These are phyloP conservation scores for Penicillium polonicum DNA, from an alignment of 2,329 filamentous ascomycete species.

Conservation along the genomic window DNA sequence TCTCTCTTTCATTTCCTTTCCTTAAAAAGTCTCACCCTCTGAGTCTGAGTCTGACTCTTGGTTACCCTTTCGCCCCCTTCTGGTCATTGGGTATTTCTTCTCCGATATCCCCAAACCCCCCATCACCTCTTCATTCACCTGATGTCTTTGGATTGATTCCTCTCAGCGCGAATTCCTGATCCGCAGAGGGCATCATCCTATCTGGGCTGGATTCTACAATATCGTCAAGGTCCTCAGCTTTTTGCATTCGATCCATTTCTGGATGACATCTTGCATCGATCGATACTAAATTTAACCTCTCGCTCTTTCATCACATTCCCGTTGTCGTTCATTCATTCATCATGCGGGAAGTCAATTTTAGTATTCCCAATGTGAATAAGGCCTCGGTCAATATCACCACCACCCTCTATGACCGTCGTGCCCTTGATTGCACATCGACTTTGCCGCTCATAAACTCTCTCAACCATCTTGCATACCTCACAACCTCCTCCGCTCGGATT, in stretches of 20 bases:
- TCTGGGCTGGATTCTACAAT: conserved; percentile 16
- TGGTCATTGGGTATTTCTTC: conserved; percentile 5
- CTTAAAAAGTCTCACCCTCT: neutral
- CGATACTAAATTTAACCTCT: conserved; percentile 4
- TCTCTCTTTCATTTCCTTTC: conserved; percentile 6
- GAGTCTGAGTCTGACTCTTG: neutral
- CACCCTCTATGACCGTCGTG: conserved; percentile 93
- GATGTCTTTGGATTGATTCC: conserved; percentile 22
- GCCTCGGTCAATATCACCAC: conserved; percentile 98
- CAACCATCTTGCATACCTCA: conserved; percentile 97
- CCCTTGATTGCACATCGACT: conserved; percentile 96
- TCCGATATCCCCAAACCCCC: neutral
- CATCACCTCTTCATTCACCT: conserved; percentile 11
- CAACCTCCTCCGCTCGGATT: conserved; percentile 94
- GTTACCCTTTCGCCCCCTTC: conserved; percentile 11
- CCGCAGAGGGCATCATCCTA: conserved; percentile 13
- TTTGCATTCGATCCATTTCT: conserved; percentile 8
- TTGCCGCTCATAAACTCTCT: conserved; percentile 97
- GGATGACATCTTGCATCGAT: conserved; percentile 9
- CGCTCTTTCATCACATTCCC: neutral
- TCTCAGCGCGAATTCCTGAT: conserved; percentile 11
- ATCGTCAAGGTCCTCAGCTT: conserved; percentile 22
- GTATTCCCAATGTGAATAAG: conserved; percentile 99
- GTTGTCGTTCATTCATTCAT: conserved; percentile 45
- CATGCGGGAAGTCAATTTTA: conserved; percentile 99